phyloP scores from a whole-genome alignment of 306 rosid genomes.

The Quercus rubra region DNA sequence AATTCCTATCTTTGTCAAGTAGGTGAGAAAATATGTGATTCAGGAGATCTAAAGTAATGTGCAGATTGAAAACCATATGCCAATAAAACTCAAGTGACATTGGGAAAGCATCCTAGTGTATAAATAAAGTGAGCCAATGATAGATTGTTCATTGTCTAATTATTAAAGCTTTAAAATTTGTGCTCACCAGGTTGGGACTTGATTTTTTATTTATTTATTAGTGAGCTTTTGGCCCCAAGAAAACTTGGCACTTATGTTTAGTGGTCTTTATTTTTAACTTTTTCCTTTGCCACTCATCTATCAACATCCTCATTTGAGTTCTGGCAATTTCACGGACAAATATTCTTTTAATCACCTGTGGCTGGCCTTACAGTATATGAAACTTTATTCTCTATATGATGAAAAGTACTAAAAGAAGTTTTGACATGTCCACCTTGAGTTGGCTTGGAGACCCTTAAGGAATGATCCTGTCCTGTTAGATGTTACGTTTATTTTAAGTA shows the following conservation, averaged over 20 bases:
- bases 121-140: slow-evolving; percentile 3
- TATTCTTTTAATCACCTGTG: neutral
- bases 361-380: neutral
- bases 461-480: neutral
- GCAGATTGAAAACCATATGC: neutral
- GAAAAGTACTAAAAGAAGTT: neutral
- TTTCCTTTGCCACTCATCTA: neutral
- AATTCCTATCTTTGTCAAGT: neutral
- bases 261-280: neutral
- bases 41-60: neutral
- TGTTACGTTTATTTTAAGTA: neutral
- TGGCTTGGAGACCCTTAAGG: neutral
- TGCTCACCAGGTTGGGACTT: neutral
- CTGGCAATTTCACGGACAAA: neutral
- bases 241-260: slow-evolving; percentile 3
- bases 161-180: neutral
- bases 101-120: neutral
- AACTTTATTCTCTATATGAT: neutral
- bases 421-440: neutral
- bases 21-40: slow-evolving; percentile 6
- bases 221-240: no score
- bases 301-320: neutral
- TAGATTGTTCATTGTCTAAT: neutral
- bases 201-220: no score
- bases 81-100: slow-evolving; percentile 4